Percentiles rank a stretch among this genome's conserved stretches.
phyloP scores from a whole-genome alignment of 768 basidiomycete genomes.

The Pisolithus marmoratus region DNA sequence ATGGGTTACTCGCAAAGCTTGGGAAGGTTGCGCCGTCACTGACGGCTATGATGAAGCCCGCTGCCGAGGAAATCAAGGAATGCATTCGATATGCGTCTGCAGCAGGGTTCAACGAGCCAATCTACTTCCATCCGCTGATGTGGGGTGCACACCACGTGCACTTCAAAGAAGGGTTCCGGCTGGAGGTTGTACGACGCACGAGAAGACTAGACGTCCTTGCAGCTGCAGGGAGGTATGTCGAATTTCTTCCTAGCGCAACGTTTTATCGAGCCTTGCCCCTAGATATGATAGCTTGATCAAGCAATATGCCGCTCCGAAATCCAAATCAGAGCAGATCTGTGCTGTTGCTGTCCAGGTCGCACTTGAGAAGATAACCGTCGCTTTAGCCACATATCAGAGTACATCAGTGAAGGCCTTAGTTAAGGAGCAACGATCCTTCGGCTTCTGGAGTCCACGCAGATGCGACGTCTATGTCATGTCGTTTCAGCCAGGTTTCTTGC shows the following conservation, averaged over 20 bases:
- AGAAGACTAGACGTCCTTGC: constrained; percentile 70
- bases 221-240: constrained; percentile 67
- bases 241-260: neutral
- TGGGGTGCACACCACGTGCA: constrained; percentile 55
- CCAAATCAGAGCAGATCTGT: constrained; percentile 49
- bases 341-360: constrained; percentile 75
- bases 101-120: constrained; percentile 57
- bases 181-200: constrained; percentile 66
- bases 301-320: constrained; percentile 51
- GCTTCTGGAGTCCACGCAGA: constrained; percentile 84
- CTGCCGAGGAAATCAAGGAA: constrained; percentile 56
- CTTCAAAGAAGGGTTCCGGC: constrained; percentile 69
- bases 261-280: neutral
- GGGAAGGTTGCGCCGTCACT: constrained; percentile 58
- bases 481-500: constrained; percentile 66
- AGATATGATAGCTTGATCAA: constrained; percentile 73
- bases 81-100: constrained; percentile 54
- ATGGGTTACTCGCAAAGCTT: constrained; percentile 46
- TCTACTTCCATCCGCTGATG: constrained; percentile 72
- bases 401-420: constrained; percentile 60
- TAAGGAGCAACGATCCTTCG: constrained; percentile 78
- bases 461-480: constrained; percentile 86
- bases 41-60: constrained; percentile 40
- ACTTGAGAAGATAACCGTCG: constrained; percentile 68
- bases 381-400: constrained; percentile 65